phyloP scores from a whole-genome alignment of 169 alveolate genomes.

The Plasmodium vivax region DNA sequence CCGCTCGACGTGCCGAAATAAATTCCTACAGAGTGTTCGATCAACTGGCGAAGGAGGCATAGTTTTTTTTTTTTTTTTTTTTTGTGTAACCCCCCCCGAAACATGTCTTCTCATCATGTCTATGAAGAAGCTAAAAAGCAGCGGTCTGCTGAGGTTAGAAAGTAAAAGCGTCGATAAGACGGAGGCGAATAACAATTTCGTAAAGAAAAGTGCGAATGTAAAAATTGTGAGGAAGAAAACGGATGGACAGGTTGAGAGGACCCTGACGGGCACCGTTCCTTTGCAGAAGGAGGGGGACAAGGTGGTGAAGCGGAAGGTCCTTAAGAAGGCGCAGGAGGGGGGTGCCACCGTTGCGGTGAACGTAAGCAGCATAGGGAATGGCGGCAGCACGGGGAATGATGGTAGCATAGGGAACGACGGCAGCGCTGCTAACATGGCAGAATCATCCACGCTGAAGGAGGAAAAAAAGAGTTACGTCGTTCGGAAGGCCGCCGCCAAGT shows the following conservation, averaged over 20 bases:
- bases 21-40: not conserved
- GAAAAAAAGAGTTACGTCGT: not conserved
- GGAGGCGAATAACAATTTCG: not conserved
- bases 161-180: slow-evolving; percentile 32
- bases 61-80: not conserved
- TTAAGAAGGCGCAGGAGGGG: slow-evolving; percentile 19
- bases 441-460: not conserved
- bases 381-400: not conserved
- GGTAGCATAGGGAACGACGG: not conserved
- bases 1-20: not conserved
- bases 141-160: slow-evolving; percentile 23
- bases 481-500: not conserved
- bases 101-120: slow-evolving; percentile 38
- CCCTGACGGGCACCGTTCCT: not conserved
- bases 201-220: slow-evolving; percentile 9
- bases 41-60: not conserved
- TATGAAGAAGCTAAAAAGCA: slow-evolving; percentile 29
- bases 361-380: not conserved
- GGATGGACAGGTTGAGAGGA: slow-evolving; percentile 7
- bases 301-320: slow-evolving; percentile 5
- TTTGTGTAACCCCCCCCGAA: not conserved
- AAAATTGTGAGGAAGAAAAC: slow-evolving; percentile 27
- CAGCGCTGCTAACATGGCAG: not conserved
- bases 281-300: not conserved
- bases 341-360: not conserved